Percentiles rank a stretch among this genome's conserved stretches.
Conservation (phyloP, 331 rosid genomes). For the Malus hybrid region DNA sequence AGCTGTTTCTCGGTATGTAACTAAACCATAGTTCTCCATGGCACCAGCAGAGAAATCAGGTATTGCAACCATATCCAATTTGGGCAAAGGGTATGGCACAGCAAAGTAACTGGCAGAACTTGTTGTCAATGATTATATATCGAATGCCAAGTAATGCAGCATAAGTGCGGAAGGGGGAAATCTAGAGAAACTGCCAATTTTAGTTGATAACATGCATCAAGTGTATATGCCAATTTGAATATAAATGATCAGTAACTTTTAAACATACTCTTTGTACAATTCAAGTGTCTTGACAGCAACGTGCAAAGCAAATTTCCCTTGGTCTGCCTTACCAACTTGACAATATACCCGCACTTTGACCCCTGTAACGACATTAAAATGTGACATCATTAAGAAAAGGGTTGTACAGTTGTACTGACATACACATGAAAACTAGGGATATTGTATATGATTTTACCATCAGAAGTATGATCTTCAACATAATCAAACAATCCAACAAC, state of each 20-base stretch:
- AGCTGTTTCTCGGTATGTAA: conserved; percentile 49
- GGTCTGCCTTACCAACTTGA: conserved; percentile 79
- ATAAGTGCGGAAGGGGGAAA: not conserved
- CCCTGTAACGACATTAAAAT: conserved; percentile 35
- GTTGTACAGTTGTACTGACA: not conserved
- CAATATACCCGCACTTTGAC: conserved; percentile 82
- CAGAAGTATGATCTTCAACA: conserved; percentile 77
- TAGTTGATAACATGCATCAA: not conserved
- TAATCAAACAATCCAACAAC: conserved; percentile 88
- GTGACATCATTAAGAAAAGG: conserved; percentile 13
- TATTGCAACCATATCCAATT: conserved; percentile 93
- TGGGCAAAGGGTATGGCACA: conserved; percentile 78
- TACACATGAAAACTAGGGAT: conserved; percentile 3
- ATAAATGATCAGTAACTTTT: not conserved
- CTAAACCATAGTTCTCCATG: conserved; percentile 56
- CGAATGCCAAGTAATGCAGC: conserved; percentile 13
- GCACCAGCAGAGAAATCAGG: conserved; percentile 95
- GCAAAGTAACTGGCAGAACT: conserved; percentile 68
- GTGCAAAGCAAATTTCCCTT: conserved; percentile 79
- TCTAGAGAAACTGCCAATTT: not conserved
- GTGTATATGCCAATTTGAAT: not conserved
- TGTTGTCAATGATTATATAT: not conserved
- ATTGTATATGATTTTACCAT: conserved; percentile 47
- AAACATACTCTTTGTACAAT: conserved; percentile 61
- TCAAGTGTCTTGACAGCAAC: conserved; percentile 78